phyloP scores from a whole-genome alignment of 2,329 filamentous ascomycete species.

The Colletotrichum sidae region DNA sequence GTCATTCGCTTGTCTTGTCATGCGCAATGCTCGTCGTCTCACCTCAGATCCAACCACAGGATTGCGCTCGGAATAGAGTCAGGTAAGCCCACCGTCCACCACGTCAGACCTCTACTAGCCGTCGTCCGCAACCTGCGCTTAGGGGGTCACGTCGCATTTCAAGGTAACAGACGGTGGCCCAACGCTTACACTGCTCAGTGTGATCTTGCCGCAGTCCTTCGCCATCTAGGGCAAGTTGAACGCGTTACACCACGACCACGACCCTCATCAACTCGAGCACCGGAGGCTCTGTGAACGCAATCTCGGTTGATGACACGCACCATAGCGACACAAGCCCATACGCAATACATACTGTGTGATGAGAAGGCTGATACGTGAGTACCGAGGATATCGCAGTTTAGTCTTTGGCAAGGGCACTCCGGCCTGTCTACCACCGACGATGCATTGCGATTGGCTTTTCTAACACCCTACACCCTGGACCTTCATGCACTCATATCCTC shows the following conservation, averaged over 20 bases:
- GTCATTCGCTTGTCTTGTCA: background rate
- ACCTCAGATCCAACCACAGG: background rate
- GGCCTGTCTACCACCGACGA: conserved; percentile 3
- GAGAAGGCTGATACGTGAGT: no score
- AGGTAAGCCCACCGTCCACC: no score
- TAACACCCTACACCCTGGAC: background rate
- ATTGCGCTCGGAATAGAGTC: background rate
- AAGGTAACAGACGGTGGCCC: no score
- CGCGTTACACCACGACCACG: conserved; percentile 5
- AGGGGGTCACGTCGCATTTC: no score
- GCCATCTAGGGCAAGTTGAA: background rate
- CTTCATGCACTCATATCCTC: conserved; percentile 1
- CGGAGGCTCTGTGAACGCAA: no score
- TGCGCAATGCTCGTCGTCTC: background rate
- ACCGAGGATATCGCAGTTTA: no score
- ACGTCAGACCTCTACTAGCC: background rate
- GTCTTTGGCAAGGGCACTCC: conserved; percentile 10
- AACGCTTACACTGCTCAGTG: no score
- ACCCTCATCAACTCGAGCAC: background rate
- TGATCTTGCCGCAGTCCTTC: no score
- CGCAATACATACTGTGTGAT: no score
- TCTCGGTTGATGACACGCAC: no score
- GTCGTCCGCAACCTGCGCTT: no score
- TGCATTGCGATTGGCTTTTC: conserved; percentile 17
- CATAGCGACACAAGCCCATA: no score